phyloP scores from a whole-genome alignment of 805 yeast genomes.

The Nakazawaea holstii region DNA sequence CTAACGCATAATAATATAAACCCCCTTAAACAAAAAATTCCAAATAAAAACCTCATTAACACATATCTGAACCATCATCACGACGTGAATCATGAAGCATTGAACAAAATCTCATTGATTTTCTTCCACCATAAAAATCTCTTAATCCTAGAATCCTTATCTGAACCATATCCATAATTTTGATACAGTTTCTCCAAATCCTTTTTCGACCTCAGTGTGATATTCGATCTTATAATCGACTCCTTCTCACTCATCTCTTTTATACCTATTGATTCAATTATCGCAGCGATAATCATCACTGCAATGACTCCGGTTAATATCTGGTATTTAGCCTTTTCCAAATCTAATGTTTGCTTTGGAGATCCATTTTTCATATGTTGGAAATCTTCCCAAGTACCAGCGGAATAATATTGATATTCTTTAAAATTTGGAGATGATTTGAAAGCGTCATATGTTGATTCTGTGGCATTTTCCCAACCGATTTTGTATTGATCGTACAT shows the following conservation, averaged over 20 bases:
- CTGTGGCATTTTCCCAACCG: constrained; percentile 34
- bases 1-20: no score
- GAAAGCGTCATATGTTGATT: background rate
- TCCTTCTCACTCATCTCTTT: constrained; percentile 36
- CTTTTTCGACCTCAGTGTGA: constrained; percentile 34
- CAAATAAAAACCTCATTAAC: background rate
- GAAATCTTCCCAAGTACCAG: constrained; percentile 63
- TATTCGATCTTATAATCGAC: constrained; percentile 10
- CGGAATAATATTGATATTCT: constrained; percentile 45
- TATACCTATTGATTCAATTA: constrained; percentile 26
- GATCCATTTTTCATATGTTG: constrained; percentile 24
- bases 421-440: constrained; percentile 1
- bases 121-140: constrained; percentile 54
- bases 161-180: constrained; percentile 48
- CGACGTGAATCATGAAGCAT: background rate
- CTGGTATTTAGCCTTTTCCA: constrained; percentile 21
- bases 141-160: constrained; percentile 44
- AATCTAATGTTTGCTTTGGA: constrained; percentile 14
- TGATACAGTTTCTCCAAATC: constrained; percentile 36
- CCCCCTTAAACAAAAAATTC: background rate
- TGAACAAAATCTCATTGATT: constrained; percentile 19
- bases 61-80: background rate
- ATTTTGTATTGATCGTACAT: constrained; percentile 40
- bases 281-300: constrained; percentile 21
- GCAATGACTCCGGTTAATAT: constrained; percentile 22